Evolutionary conservation across 257 asterid genomes (phyloP), one percentile per base, ranked within the genome.

Genomic region (Coffea eugenioides): DNA sequence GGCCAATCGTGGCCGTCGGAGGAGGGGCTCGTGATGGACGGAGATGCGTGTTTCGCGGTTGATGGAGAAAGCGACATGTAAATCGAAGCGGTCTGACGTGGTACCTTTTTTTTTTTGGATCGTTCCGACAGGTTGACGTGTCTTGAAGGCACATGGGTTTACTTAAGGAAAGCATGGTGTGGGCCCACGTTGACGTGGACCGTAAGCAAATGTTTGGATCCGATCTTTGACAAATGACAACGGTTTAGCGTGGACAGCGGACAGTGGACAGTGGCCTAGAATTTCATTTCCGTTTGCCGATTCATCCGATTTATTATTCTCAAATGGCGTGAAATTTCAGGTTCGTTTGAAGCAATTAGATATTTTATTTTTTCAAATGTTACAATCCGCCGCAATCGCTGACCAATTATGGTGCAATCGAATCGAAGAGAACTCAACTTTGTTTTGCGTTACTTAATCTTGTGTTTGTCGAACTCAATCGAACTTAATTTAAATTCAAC

Each of bases 111-210:
- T 49, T 49, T 49, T 6, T 49, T 49, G 11, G 12, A 27, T 66
- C 74, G 65, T 52, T 43, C 73, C 75, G 85, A 83, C 83, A 72
- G 76, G 80, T 54, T 84, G 94, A 86, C 85, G 88, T 88, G 87
- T 84, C 86, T 1, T 69, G 75, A 80, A 79, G 11, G 82, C 85
- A 66, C 77, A 80, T 75, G 79, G 76, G 16, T 56, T 74, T 79
- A 73, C 64, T 80, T 72, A 8, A 3, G 39, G 69, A 46, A 70
- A 83, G 68, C 75, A 85, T 74, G 79, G 34, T 46, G 48, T 68
- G 51, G 82, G 77, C 21, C 9, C 81, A 36, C 9, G 70, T 59
- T 80, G 84, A 85, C 84, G 83, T 83, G 83, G 82, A 71, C 86
- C 68, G 36, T 18, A 68, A 20, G 51, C 39, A 73, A 65, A 49